phyloP scores from a whole-genome alignment of 139 green algal species.

The Tetradesmus obliquus region DNA sequence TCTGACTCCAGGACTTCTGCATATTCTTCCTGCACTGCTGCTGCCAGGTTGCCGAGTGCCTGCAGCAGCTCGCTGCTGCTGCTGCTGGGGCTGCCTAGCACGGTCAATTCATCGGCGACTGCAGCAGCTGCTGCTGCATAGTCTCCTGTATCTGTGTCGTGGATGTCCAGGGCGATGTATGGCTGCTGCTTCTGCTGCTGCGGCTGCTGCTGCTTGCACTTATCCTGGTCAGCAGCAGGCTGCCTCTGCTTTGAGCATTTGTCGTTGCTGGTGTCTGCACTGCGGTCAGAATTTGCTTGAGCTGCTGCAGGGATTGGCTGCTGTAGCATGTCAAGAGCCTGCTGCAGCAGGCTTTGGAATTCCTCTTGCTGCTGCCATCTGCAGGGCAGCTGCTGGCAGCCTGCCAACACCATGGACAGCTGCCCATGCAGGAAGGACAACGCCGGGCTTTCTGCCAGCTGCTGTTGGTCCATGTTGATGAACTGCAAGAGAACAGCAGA shows the following conservation, averaged over 20 bases:
- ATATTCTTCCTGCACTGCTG: background rate
- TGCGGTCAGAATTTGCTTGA: background rate
- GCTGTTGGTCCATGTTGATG: background rate
- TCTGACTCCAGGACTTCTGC: background rate
- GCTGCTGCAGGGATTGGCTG: background rate
- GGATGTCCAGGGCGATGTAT: background rate
- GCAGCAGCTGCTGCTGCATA: background rate
- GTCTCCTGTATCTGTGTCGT: background rate
- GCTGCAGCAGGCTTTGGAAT: background rate
- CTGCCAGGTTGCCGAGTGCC: background rate
- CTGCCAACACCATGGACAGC: background rate
- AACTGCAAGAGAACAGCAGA: background rate
- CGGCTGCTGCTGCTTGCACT: background rate
- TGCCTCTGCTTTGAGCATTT: background rate
- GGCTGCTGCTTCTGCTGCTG: background rate
- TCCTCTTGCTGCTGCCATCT: background rate
- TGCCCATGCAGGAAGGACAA: background rate
- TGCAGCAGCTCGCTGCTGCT: background rate
- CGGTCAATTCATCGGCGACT: background rate
- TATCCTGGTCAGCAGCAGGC: background rate
- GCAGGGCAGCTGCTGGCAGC: background rate
- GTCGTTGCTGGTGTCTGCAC: background rate
- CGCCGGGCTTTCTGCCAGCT: background rate
- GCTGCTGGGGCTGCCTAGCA: background rate
- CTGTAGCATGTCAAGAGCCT: background rate